Percentiles rank a stretch among this genome's conserved stretches.
These are phyloP conservation scores for Solanum tarijense DNA, from an alignment of 257 asterid genomes.

Conservation along the genomic window DNA sequence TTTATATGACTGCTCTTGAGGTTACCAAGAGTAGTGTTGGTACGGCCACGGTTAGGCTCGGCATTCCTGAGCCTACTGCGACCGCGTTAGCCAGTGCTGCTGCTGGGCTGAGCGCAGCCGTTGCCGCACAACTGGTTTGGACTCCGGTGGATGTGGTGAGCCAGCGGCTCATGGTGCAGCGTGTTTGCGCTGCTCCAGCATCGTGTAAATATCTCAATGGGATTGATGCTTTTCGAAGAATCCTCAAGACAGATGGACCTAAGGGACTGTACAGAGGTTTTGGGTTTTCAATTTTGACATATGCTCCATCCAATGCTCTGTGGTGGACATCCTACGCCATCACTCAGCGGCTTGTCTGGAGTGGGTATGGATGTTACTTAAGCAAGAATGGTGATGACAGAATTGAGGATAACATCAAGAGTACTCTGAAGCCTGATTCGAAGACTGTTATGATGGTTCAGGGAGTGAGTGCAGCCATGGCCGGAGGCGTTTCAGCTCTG, in stretches of 20 bases:
- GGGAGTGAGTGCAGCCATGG: constrained; percentile 68
- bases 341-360: constrained; percentile 60
- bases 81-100: constrained; percentile 56
- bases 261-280: constrained; percentile 76
- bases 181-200: constrained; percentile 5
- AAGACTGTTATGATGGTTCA: constrained; percentile 58
- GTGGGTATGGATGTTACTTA: constrained; percentile 35
- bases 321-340: constrained; percentile 81
- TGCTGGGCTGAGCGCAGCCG: constrained; percentile 66
- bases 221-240: constrained; percentile 51
- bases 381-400: constrained; percentile 23
- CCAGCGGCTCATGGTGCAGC: constrained; percentile 72
- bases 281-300: constrained; percentile 62
- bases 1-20: constrained; percentile 70
- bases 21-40: constrained; percentile 66
- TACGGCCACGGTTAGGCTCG: constrained; percentile 34
- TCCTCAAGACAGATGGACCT: constrained; percentile 49
- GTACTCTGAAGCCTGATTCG: constrained; percentile 28
- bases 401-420: constrained; percentile 8
- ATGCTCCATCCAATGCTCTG: constrained; percentile 70
- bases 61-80: constrained; percentile 46
- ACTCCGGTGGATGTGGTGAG: constrained; percentile 81
- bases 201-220: constrained; percentile 43
- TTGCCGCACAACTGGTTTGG: constrained; percentile 71
- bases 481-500: constrained; percentile 59